A percentile compares a stretch with the other conserved stretches of the same genome.
These are phyloP conservation scores for Hypoxylon subgilvum DNA, from an alignment of 495 filamentous ascomycete species.

Conservation along the genomic window DNA sequence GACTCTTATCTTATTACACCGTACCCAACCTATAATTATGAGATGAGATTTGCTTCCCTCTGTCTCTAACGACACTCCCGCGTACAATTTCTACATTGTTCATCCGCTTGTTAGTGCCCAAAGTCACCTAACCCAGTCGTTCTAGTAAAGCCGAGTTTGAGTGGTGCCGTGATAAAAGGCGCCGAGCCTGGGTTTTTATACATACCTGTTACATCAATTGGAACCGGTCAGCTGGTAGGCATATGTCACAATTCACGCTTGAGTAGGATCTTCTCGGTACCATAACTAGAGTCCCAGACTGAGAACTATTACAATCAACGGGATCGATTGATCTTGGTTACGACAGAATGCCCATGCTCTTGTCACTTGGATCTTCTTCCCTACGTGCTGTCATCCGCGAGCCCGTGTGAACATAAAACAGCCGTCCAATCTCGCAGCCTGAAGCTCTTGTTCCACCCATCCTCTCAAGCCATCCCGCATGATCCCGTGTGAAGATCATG, in stretches of 20 bases:
- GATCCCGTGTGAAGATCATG: neutral
- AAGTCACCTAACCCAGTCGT: slow-evolving; percentile 3
- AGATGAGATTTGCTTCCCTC: no score
- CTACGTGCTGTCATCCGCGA: neutral
- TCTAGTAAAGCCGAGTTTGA: neutral
- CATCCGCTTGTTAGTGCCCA: neutral
- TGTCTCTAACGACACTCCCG: no score
- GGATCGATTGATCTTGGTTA: slow-evolving; percentile 15
- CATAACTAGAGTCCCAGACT: slow-evolving; percentile 6
- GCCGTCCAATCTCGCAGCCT: neutral
- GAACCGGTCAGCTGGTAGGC: slow-evolving; percentile 23
- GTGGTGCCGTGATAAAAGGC: neutral
- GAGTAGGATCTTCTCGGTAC: neutral
- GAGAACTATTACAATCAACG: neutral
- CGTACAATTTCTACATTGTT: neutral
- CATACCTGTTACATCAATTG: slow-evolving; percentile 2
- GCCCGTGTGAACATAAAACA: neutral
- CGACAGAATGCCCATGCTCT: neutral
- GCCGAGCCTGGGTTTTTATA: neutral
- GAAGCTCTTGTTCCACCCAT: no score
- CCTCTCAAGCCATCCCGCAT: neutral
- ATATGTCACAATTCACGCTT: slow-evolving; percentile 9
- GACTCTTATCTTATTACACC: no score
- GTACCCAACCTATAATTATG: no score
- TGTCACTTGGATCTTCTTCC: neutral